Conservation (phyloP, 1,284 basidiomycete genomes). For the Cronartium ribicola region DNA sequence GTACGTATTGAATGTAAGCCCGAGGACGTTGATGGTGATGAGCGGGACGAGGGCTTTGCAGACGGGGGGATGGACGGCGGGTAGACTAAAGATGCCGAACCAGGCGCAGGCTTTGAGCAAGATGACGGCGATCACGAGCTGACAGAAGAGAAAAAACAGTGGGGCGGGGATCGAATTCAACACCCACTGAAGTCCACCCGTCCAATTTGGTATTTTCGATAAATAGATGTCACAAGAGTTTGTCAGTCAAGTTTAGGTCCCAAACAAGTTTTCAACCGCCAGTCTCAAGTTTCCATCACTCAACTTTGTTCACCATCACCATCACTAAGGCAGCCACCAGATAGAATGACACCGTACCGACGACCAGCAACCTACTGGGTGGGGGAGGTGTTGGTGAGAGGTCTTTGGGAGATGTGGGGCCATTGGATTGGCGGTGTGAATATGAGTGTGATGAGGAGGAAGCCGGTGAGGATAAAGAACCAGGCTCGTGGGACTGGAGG, state of each 20-base stretch:
- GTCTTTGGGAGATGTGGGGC: not conserved
- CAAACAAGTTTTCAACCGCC: not conserved
- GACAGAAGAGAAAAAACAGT: conserved; percentile 64
- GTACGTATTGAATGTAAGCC: conserved; percentile 76
- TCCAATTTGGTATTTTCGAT: not conserved
- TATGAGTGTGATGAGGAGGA: not conserved
- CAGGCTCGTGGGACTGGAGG: not conserved
- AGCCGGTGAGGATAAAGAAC: not conserved
- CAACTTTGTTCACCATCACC: conserved; percentile 44
- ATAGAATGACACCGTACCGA: conserved; percentile 69
- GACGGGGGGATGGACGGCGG: conserved; percentile 48
- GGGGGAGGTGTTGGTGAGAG: not conserved
- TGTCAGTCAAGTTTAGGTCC: not conserved
- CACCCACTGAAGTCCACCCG: conserved; percentile 10
- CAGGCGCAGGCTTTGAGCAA: conserved; percentile 61
- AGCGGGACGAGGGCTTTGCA: conserved; percentile 60
- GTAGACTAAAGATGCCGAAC: conserved; percentile 61
- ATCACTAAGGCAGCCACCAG: conserved; percentile 69
- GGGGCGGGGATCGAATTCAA: conserved; percentile 58
- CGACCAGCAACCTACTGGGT: conserved; percentile 55
- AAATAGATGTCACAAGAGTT: not conserved
- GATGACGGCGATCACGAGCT: conserved; percentile 65
- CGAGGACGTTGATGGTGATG: conserved; percentile 61
- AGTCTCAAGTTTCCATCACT: not conserved
- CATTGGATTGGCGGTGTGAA: not conserved